Conservation (phyloP, 352 stramenopile genomes). For the Chloridella minuta region DNA sequence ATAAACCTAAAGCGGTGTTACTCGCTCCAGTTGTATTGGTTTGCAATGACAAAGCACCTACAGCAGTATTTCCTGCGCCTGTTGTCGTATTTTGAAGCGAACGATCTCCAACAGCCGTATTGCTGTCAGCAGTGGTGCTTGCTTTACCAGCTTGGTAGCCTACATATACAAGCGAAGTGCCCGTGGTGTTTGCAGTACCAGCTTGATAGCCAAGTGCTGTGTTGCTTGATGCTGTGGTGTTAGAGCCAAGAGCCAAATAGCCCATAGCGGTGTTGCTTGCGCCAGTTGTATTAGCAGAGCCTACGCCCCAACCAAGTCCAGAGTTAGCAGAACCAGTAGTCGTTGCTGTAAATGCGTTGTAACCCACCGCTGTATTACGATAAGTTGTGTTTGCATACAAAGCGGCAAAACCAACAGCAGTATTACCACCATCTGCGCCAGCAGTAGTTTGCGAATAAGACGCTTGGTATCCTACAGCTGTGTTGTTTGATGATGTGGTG, state of each 20-base stretch:
- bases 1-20: neutral
- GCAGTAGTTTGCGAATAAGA: too few species aligned
- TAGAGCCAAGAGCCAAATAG: neutral
- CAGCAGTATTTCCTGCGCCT: neutral
- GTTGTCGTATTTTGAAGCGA: neutral
- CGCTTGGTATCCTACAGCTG: too few species aligned
- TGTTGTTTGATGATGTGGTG: too few species aligned
- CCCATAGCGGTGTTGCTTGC: neutral
- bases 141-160: neutral
- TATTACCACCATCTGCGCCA: too few species aligned
- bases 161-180: neutral
- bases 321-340: neutral
- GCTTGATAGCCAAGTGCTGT: neutral
- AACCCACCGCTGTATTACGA: neutral
- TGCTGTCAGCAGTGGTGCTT: neutral
- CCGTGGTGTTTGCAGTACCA: neutral
- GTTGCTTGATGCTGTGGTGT: neutral
- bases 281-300: neutral
- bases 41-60: neutral
- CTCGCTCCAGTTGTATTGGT: neutral
- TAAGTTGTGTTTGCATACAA: neutral
- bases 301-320: neutral
- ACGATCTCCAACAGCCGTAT: neutral
- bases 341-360: neutral
- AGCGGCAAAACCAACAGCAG: neutral